Conservation (phyloP, 176 grass and related monocot genomes). For the Echinochloa phyllopogon region DNA sequence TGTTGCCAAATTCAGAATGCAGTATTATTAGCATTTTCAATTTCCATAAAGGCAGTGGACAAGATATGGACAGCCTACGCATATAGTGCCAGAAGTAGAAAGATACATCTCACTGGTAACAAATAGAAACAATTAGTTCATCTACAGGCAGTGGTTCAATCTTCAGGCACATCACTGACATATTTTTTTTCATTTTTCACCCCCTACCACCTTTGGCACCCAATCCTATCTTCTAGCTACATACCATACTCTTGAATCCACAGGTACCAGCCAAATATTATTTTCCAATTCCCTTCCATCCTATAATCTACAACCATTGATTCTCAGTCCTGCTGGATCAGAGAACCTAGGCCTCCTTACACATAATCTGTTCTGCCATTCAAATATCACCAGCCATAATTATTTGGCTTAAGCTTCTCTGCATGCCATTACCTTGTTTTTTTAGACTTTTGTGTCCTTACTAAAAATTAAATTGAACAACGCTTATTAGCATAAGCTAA, state of each 20-base stretch:
- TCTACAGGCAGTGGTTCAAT: neutral
- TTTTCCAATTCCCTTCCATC: neutral
- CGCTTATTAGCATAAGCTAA: neutral
- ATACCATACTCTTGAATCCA: neutral
- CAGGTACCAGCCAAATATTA: neutral
- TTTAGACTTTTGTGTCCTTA: neutral
- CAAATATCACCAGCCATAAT: neutral
- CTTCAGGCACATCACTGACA: neutral
- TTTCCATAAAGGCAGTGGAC: slow-evolving; percentile 11
- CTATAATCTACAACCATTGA: neutral
- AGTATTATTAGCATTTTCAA: neutral
- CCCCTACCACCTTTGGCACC: neutral
- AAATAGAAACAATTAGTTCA: neutral
- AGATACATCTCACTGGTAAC: slow-evolving; percentile 24
- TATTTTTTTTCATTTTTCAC: neutral
- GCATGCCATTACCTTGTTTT: neutral
- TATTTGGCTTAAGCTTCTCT: neutral
- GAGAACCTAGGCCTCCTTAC: neutral
- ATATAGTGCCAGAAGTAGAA: neutral
- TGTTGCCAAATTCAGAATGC: slow-evolving; percentile 15
- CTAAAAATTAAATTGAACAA: neutral
- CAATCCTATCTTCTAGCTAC: slow-evolving; percentile 17
- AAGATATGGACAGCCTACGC: slow-evolving; percentile 13
- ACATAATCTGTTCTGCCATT: neutral
- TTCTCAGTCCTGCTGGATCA: neutral